phyloP scores from a whole-genome alignment of 2,329 filamentous ascomycete species.

The Huntiella abstrusa region DNA sequence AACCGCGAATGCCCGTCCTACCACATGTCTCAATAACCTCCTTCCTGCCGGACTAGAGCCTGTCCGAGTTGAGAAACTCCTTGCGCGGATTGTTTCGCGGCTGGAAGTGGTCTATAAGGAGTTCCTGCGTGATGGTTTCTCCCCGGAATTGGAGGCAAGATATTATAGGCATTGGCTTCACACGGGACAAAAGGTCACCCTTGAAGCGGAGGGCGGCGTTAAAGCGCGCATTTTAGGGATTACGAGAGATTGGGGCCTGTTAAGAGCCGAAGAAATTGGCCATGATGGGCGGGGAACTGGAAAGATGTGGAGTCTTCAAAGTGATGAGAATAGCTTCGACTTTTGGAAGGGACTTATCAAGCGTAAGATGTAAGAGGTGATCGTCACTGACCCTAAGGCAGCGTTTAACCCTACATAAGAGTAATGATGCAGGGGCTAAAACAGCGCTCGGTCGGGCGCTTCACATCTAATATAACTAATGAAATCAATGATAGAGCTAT shows the following conservation, averaged over 20 bases:
- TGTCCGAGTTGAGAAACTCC: constrained; percentile 58
- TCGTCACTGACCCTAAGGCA: too few species aligned
- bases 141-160: constrained; percentile 46
- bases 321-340: constrained; percentile 96
- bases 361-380: constrained; percentile 42
- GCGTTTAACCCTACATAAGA: too few species aligned
- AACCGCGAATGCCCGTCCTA: constrained; percentile 64
- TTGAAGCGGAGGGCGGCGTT: constrained; percentile 63
- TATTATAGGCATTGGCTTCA: constrained; percentile 85
- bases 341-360: constrained; percentile 80
- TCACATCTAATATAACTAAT: too few species aligned
- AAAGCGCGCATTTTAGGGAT: constrained; percentile 69
- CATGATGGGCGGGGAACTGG: constrained; percentile 56
- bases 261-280: constrained; percentile 68
- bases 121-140: constrained; percentile 63
- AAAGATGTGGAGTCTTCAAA: constrained; percentile 67
- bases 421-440: too few species aligned
- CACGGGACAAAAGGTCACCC: constrained; percentile 47
- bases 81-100: constrained; percentile 59
- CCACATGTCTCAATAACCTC: constrained; percentile 66
- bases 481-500: too few species aligned
- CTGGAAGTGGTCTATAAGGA: constrained; percentile 60
- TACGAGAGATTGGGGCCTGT: constrained; percentile 74
- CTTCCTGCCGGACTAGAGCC: constrained; percentile 29
- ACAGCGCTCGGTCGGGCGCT: too few species aligned